Conservation (phyloP, 2,329 filamentous ascomycete genomes). For the Leptodontidium sp. region DNA sequence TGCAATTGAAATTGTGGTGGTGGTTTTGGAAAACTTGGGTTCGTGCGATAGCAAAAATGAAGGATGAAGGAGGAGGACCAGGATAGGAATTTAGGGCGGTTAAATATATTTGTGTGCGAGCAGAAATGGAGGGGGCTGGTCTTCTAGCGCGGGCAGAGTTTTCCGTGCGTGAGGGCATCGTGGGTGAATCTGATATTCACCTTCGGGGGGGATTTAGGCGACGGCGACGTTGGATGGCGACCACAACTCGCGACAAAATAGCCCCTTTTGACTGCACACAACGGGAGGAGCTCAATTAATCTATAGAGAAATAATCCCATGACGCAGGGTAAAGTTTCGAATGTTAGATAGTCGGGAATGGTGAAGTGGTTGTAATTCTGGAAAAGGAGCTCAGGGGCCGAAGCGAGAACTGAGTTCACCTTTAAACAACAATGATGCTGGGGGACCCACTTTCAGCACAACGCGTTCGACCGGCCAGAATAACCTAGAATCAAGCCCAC, state of each 20-base stretch:
- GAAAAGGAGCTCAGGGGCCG: not conserved
- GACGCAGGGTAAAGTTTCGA: not conserved
- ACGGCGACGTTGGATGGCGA: no score
- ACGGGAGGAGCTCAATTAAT: not conserved
- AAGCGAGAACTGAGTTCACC: slow-evolving; percentile 2
- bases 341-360: not conserved
- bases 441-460: not conserved
- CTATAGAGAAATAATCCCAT: not conserved
- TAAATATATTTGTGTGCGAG: not conserved
- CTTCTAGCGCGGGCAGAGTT: not conserved
- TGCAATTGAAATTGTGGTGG: not conserved
- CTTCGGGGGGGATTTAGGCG: not conserved
- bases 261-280: not conserved
- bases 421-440: slow-evolving; percentile 6
- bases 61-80: not conserved
- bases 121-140: not conserved
- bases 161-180: not conserved
- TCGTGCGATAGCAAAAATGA: not conserved
- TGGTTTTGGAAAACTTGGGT: not conserved
- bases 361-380: not conserved
- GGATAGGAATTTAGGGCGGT: not conserved
- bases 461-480: not conserved
- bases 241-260: not conserved
- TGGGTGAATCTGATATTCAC: slow-evolving; percentile 7
- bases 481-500: not conserved